A percentile compares a stretch with the other conserved stretches of the same genome.
These are phyloP conservation scores for Melampsora americana DNA, from an alignment of 1,284 basidiomycete genomes.

Conservation along the genomic window DNA sequence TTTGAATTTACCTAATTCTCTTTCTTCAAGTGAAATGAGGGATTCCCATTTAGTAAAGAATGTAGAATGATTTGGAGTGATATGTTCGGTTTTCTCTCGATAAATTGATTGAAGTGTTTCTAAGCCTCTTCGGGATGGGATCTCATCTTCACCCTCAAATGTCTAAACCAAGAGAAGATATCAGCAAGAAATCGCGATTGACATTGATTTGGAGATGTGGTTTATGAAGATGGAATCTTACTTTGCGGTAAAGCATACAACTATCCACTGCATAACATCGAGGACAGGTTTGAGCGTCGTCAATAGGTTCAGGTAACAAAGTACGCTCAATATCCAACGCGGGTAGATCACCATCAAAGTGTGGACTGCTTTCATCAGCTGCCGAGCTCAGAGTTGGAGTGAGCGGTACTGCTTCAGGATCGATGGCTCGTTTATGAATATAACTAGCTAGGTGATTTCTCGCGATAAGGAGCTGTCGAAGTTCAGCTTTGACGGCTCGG, in stretches of 20 bases:
- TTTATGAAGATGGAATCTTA: constrained; percentile 52
- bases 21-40: constrained; percentile 81
- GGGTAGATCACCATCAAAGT: background rate
- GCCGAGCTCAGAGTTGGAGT: background rate
- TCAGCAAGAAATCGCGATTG: background rate
- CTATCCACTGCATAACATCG: constrained; percentile 77
- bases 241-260: constrained; percentile 92
- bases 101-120: constrained; percentile 72
- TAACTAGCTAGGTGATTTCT: constrained; percentile 83
- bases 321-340: background rate
- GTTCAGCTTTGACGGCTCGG: constrained; percentile 71
- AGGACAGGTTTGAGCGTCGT: constrained; percentile 73
- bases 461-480: constrained; percentile 73
- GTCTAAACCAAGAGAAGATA: constrained; percentile 5
- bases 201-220: background rate
- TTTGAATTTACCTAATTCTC: constrained; percentile 73
- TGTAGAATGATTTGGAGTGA: constrained; percentile 65
- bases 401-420: background rate
- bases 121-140: constrained; percentile 44
- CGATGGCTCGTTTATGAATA: constrained; percentile 55
- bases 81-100: constrained; percentile 72
- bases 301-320: constrained; percentile 78
- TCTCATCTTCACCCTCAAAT: constrained; percentile 34
- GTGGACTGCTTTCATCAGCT: background rate
- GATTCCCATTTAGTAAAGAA: constrained; percentile 93